phyloP scores from a whole-genome alignment of 345 rosid species.

The Ailanthus altissimus region DNA sequence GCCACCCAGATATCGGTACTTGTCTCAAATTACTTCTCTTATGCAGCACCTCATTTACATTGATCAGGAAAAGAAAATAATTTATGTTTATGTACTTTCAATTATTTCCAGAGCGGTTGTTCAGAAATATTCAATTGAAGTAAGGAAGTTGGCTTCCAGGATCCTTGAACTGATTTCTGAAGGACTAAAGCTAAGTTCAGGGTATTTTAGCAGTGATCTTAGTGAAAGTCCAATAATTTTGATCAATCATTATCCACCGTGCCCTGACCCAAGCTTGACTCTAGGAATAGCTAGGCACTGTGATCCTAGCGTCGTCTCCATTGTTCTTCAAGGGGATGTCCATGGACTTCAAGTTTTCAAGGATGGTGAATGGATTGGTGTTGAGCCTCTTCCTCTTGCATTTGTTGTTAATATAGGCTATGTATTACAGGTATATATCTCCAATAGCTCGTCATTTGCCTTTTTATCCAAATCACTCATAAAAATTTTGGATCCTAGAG shows the following conservation, averaged over 20 bases:
- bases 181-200: slow-evolving; percentile 18
- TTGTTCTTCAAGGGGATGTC: slow-evolving; percentile 27
- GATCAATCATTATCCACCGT: slow-evolving; percentile 24
- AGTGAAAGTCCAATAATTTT: neutral
- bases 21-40: neutral
- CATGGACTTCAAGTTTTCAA: slow-evolving; percentile 31
- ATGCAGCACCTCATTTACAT: neutral
- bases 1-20: slow-evolving; percentile 27
- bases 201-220: neutral
- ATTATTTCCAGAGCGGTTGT: slow-evolving; percentile 23
- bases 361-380: slow-evolving; percentile 31
- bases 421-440: slow-evolving; percentile 20
- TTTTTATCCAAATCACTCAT: neutral
- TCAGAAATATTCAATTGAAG: slow-evolving; percentile 21
- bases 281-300: slow-evolving; percentile 26
- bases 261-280: slow-evolving; percentile 28
- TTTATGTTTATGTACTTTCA: neutral
- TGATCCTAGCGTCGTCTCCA: slow-evolving; percentile 22
- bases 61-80: neutral
- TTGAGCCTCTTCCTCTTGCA: slow-evolving; percentile 35
- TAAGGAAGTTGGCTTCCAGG: slow-evolving; percentile 21
- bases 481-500: neutral
- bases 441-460: too few relatives aligned
- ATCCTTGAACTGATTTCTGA: slow-evolving; percentile 25
- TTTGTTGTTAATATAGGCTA: slow-evolving; percentile 36